Percentiles rank a stretch among this genome's conserved stretches.
Evolutionary conservation across 2,329 filamentous ascomycete species (phyloP).

Genomic region (Paecilomyces formosus): DNA sequence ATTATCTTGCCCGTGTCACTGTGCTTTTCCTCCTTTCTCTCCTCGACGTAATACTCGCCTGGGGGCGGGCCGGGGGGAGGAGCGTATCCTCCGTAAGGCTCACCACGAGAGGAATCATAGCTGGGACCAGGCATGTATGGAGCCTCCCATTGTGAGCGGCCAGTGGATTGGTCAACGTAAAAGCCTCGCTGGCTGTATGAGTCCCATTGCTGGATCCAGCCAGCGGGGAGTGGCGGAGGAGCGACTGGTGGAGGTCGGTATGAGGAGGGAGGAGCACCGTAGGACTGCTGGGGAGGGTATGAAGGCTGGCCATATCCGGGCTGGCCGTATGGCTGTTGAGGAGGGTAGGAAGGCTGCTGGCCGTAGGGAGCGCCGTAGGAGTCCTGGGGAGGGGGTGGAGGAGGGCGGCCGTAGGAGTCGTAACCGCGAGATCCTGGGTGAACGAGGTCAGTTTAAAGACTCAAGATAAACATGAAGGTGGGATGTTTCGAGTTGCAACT

Average conservation of each 20-base stretch:
- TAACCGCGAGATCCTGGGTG: background rate
- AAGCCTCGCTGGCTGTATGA: conserved; percentile 55
- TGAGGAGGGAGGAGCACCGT: conserved; percentile 15
- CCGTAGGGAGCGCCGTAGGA: conserved; percentile 7
- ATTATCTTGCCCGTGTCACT: conserved; percentile 46
- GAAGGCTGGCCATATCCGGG: conserved; percentile 20
- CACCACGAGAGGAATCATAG: conserved; percentile 16
- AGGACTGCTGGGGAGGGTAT: conserved; percentile 16
- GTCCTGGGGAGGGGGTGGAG: conserved; percentile 9
- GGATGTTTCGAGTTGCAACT: no score
- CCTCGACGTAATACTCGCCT: conserved; percentile 9
- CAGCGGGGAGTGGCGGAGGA: conserved; percentile 48
- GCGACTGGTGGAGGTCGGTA: conserved; percentile 27
- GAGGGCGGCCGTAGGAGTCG: conserved; percentile 3
- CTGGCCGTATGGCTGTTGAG: conserved; percentile 15
- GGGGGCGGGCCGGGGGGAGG: conserved; percentile 11
- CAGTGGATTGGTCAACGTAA: conserved; percentile 56
- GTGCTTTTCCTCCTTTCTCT: conserved; percentile 32
- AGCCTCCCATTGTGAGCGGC: conserved; percentile 58
- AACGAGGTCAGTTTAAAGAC: background rate
- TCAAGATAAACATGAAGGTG: background rate
- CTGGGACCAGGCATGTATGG: conserved; percentile 30
- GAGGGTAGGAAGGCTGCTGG: conserved; percentile 7
- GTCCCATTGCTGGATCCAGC: conserved; percentile 60
- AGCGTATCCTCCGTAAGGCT: conserved; percentile 6